These are phyloP conservation scores for Penicilliopsis zonata DNA, from an alignment of 495 filamentous ascomycete species.

Conservation along the genomic window DNA sequence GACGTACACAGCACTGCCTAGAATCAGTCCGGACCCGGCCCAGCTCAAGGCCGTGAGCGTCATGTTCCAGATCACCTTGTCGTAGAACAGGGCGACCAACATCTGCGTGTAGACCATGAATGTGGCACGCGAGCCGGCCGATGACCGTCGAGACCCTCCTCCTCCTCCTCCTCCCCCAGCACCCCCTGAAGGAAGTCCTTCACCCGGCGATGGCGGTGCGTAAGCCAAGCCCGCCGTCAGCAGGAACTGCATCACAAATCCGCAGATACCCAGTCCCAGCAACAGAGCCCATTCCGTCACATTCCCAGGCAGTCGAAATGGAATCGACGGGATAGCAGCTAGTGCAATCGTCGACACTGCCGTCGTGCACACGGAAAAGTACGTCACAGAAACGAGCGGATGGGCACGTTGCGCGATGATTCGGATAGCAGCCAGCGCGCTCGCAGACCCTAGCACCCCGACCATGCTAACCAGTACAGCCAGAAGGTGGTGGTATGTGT, in stretches of 20 bases:
- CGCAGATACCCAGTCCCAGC: constrained; percentile 55
- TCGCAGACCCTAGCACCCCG: constrained; percentile 68
- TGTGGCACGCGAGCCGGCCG: constrained; percentile 54
- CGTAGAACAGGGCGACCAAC: constrained; percentile 78
- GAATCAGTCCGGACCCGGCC: constrained; percentile 63
- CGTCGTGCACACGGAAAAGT: constrained; percentile 63
- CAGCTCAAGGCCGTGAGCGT: constrained; percentile 55
- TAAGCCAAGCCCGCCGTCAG: constrained; percentile 70
- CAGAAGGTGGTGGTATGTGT: constrained; percentile 49
- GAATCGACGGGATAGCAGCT: constrained; percentile 39
- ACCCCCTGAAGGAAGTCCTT: not conserved
- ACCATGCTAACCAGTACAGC: constrained; percentile 66
- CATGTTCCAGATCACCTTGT: constrained; percentile 65
- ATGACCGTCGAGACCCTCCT: constrained; percentile 4
- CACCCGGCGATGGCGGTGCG: constrained; percentile 29
- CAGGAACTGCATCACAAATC: constrained; percentile 80
- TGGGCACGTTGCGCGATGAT: constrained; percentile 80
- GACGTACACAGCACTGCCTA: constrained; percentile 72
- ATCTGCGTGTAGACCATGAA: constrained; percentile 90
- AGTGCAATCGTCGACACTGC: constrained; percentile 53
- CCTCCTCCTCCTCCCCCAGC: too few species aligned
- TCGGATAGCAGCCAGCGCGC: constrained; percentile 69
- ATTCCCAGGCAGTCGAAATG: constrained; percentile 52
- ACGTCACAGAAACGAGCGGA: constrained; percentile 74
- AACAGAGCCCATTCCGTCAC: constrained; percentile 60